Evolutionary conservation across 2,329 filamentous ascomycete genomes (phyloP).

Genomic region (Phoma sp.): DNA sequence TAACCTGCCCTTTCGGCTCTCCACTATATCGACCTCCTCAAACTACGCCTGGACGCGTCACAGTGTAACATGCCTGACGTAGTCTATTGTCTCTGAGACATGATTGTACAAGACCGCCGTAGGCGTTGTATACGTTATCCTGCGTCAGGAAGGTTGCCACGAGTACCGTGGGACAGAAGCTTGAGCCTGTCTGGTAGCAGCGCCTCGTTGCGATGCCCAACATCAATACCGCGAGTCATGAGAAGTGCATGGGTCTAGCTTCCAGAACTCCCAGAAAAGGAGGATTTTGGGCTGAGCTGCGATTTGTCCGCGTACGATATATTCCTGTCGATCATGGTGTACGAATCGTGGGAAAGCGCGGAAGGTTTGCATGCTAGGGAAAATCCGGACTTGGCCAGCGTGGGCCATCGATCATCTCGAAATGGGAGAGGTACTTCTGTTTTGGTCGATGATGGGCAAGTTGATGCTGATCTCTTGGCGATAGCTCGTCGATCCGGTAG

Average conservation of each 20-base stretch:
- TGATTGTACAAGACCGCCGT: neutral
- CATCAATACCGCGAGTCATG: neutral
- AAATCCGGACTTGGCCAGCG: slow-evolving; percentile 10
- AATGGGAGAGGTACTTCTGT: neutral
- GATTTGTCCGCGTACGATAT: slow-evolving; percentile 9
- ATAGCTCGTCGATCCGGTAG: neutral
- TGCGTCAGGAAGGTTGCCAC: neutral
- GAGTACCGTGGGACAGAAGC: neutral
- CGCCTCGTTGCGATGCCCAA: neutral
- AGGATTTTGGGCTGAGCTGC: neutral
- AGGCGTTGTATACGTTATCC: neutral
- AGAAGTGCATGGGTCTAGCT: neutral
- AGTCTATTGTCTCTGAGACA: neutral
- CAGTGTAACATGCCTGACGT: slow-evolving; percentile 8
- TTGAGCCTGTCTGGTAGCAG: neutral
- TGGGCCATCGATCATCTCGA: neutral
- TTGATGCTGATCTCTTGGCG: slow-evolving; percentile 18
- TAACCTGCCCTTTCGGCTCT: slow-evolving; percentile 1
- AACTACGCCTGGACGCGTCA: neutral
- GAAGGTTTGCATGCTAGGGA: slow-evolving; percentile 3
- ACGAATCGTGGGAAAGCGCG: neutral
- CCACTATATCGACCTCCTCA: neutral
- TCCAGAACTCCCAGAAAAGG: neutral
- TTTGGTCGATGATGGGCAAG: slow-evolving; percentile 4
- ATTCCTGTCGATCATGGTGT: slow-evolving; percentile 9